A percentile compares a stretch with the other conserved stretches of the same genome.
Conservation (phyloP, 768 basidiomycete genomes). For the Suillus lakei region DNA sequence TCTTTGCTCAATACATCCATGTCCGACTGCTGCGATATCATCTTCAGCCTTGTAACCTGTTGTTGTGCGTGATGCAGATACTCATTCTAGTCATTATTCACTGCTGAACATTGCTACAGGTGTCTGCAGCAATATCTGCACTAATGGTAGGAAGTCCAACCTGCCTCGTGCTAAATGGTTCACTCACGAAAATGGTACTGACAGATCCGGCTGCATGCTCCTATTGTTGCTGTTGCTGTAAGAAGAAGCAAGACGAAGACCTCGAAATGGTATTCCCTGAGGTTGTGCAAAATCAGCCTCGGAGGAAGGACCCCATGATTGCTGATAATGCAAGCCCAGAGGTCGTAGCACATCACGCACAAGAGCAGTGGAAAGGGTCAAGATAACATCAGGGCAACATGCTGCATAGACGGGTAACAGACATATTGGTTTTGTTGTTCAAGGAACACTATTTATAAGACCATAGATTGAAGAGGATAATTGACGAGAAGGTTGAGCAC, state of each 20-base stretch:
- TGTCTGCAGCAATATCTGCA: background rate
- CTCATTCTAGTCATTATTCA: conserved; percentile 12
- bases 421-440: background rate
- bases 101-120: conserved; percentile 14
- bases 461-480: background rate
- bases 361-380: background rate
- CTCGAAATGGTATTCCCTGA: background rate
- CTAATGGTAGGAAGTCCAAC: background rate
- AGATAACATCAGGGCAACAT: background rate
- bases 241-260: conserved; percentile 12
- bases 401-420: background rate
- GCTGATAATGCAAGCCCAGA: background rate
- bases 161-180: background rate
- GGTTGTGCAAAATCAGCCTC: conserved; percentile 24
- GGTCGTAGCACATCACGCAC: background rate
- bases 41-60: conserved; percentile 24
- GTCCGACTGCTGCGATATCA: conserved; percentile 27
- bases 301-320: conserved; percentile 16
- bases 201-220: conserved; percentile 20
- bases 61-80: conserved; percentile 11
- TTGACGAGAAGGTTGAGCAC: background rate
- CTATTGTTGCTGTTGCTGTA: conserved; percentile 21
- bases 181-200: background rate
- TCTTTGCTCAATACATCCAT: background rate
- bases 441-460: background rate